Percentiles rank a stretch among this genome's conserved stretches.
Evolutionary conservation across 2,329 filamentous ascomycete genomes (phyloP).

Genomic region (Xylariaceae sp.): DNA sequence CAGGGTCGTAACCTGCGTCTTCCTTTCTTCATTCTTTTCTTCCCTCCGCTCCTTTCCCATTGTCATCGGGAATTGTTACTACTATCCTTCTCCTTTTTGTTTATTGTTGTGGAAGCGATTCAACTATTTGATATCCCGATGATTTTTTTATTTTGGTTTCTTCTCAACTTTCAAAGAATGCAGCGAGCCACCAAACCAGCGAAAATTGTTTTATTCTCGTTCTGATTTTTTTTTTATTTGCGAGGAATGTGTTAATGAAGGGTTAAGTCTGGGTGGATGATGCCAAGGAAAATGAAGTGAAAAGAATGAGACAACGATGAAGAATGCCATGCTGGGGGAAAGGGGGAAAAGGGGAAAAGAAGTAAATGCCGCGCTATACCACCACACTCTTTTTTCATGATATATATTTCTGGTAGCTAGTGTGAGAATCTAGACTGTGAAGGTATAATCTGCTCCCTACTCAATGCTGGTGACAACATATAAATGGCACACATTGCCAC

Average conservation of each 20-base stretch:
- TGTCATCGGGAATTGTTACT: too few species aligned
- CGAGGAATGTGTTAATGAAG: too few species aligned
- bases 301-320: neutral
- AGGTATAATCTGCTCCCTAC: too few species aligned
- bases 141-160: too few species aligned
- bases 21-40: neutral
- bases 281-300: neutral
- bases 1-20: too few species aligned
- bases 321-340: neutral
- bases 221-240: neutral
- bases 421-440: neutral
- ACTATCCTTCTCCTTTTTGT: too few species aligned
- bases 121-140: neutral
- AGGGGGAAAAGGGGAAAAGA: neutral
- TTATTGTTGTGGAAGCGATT: too few species aligned
- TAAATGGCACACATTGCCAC: too few species aligned
- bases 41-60: neutral
- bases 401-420: neutral
- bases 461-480: too few species aligned
- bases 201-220: neutral
- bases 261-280: neutral
- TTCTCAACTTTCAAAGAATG: neutral
- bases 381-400: neutral
- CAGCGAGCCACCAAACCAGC: neutral
- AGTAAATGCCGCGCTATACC: neutral